phyloP scores from a whole-genome alignment of 306 rosid species.

The apple (Malus domestica) region DNA sequence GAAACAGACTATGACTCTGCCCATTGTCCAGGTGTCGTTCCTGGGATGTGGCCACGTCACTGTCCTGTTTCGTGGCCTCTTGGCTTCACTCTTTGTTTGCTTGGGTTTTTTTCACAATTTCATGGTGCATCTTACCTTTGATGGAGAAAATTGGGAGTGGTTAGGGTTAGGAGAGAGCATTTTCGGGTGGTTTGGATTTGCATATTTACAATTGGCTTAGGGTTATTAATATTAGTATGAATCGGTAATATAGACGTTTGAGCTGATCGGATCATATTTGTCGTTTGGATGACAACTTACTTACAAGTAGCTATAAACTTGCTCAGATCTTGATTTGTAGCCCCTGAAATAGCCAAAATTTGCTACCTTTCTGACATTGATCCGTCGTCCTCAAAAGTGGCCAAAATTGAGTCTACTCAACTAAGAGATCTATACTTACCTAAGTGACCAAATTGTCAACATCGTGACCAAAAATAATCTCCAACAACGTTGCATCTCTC shows the following conservation, averaged over 20 bases:
- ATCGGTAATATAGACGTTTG: not conserved
- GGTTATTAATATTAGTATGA: not conserved
- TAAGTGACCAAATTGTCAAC: no score
- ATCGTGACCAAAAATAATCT: no score
- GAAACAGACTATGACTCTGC: not conserved
- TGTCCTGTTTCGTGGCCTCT: not conserved
- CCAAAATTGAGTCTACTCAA: no score
- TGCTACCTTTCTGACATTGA: no score
- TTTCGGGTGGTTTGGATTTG: not conserved
- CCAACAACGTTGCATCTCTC: no score
- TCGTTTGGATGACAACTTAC: not conserved
- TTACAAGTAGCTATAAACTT: not conserved
- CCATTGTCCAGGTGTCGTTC: not conserved
- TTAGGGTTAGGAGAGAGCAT: not conserved
- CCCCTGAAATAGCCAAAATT: rapidly evolving
- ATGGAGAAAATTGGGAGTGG: not conserved
- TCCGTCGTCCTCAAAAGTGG: no score
- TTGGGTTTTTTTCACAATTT: not conserved
- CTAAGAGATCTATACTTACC: no score
- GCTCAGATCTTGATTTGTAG: no score
- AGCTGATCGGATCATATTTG: not conserved
- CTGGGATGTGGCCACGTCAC: not conserved
- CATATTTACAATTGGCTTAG: not conserved
- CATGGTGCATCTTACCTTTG: not conserved
- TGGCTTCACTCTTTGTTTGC: not conserved